Conservation (phyloP, 768 basidiomycete species). For the Sistotremastrum suecicum region DNA sequence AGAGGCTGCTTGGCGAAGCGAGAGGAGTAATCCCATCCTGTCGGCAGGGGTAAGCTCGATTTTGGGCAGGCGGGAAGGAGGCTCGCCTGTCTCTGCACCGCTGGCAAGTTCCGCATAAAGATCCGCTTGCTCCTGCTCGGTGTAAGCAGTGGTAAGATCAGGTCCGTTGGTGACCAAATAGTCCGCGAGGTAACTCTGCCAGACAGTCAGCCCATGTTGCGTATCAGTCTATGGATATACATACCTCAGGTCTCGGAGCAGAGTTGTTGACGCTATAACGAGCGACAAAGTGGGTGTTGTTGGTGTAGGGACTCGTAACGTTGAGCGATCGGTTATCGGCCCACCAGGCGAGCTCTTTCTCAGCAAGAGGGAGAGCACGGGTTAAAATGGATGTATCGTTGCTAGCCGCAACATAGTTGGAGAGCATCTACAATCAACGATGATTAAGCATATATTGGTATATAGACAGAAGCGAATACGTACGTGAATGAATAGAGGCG, state of each 20-base stretch:
- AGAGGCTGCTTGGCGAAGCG: constrained; percentile 29
- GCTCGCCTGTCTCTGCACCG: constrained; percentile 68
- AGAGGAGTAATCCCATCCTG: constrained; percentile 25
- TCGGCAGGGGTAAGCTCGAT: no score
- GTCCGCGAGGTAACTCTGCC: constrained; percentile 33
- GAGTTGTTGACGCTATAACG: constrained; percentile 69
- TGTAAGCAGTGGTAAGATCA: constrained; percentile 36
- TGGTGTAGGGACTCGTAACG: constrained; percentile 59
- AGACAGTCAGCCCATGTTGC: no score
- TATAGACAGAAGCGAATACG: constrained; percentile 8
- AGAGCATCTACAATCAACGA: constrained; percentile 51
- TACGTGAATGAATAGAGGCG: constrained; percentile 76
- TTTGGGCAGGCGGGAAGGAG: constrained; percentile 20
- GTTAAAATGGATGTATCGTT: constrained; percentile 62
- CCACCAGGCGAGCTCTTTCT: constrained; percentile 83
- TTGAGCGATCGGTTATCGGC: constrained; percentile 49
- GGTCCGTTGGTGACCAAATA: constrained; percentile 67
- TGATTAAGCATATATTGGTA: neutral
- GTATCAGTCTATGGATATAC: constrained; percentile 12
- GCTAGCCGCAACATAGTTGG: constrained; percentile 61
- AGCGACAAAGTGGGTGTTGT: constrained; percentile 47
- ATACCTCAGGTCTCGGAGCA: constrained; percentile 84
- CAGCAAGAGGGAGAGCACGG: constrained; percentile 75
- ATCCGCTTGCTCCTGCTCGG: constrained; percentile 39
- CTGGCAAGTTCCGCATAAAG: constrained; percentile 82